Evolutionary conservation across 208 protist species (phyloP).

Genomic region (Acanthamoeba rhysodes): DNA sequence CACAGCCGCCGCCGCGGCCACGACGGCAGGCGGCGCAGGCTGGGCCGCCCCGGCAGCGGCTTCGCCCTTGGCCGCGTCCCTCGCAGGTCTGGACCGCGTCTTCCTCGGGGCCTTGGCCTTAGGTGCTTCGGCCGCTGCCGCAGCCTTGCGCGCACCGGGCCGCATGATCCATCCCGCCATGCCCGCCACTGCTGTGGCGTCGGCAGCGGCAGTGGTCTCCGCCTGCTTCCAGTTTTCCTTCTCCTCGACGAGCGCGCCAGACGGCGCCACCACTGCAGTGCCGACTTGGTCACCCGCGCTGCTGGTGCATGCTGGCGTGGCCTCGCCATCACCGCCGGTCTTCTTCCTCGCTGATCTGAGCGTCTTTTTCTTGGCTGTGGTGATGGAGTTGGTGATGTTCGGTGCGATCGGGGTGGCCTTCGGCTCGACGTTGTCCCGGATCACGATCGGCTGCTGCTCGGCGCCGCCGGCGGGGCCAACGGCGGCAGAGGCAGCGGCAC

Average conservation of each 20-base stretch:
- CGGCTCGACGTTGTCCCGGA: not conserved
- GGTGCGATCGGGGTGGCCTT: no score
- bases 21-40: not conserved
- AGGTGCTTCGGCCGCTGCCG: not conserved
- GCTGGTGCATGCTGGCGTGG: no score
- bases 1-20: not conserved
- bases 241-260: not conserved
- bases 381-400: no score
- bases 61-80: no score
- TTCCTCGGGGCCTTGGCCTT: not conserved
- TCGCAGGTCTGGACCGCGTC: not conserved
- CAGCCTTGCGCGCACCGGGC: not conserved
- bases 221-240: not conserved
- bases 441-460: not conserved
- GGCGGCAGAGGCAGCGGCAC: not conserved
- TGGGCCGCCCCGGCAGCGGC: not conserved
- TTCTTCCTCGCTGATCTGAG: no score
- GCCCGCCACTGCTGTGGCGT: not conserved
- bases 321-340: no score
- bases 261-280: no score
- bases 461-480: not conserved
- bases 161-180: not conserved
- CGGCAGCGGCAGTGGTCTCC: not conserved
- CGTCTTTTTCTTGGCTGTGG: no score
- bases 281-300: no score